Conservation (phyloP, 768 basidiomycete genomes). For the Daedaleopsis sinensis region DNA sequence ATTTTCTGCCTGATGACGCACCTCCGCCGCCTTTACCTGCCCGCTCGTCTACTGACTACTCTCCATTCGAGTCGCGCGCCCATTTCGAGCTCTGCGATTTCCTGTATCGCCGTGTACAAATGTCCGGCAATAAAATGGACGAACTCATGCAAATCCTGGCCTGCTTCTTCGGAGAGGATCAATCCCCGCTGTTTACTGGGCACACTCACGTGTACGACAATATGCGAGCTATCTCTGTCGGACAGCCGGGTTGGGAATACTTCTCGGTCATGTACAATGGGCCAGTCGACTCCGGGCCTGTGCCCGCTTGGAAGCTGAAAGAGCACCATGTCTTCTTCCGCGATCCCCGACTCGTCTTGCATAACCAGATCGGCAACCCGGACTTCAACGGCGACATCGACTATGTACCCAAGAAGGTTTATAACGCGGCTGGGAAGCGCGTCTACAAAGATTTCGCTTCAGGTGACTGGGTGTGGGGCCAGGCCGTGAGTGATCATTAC, state of each 20-base stretch:
- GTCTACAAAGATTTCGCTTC: background rate
- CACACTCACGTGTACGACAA: background rate
- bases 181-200: background rate
- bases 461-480: background rate
- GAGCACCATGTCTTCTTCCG: background rate
- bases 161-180: background rate
- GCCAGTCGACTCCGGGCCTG: background rate
- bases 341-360: background rate
- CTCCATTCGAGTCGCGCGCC: constrained; percentile 13
- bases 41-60: constrained; percentile 1
- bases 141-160: constrained; percentile 14
- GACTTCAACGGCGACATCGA: background rate
- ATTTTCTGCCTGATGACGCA: background rate
- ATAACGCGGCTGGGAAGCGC: background rate
- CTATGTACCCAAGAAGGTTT: background rate
- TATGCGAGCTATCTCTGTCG: background rate
- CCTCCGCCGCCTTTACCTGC: background rate
- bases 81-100: constrained; percentile 22
- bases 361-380: background rate
- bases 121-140: constrained; percentile 14
- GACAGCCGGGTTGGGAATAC: background rate
- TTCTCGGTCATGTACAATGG: background rate
- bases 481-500: background rate
- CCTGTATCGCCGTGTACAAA: constrained; percentile 4
- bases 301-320: background rate